Evolutionary conservation across 768 basidiomycete species (phyloP).

Genomic region (Pleurotus djamor): DNA sequence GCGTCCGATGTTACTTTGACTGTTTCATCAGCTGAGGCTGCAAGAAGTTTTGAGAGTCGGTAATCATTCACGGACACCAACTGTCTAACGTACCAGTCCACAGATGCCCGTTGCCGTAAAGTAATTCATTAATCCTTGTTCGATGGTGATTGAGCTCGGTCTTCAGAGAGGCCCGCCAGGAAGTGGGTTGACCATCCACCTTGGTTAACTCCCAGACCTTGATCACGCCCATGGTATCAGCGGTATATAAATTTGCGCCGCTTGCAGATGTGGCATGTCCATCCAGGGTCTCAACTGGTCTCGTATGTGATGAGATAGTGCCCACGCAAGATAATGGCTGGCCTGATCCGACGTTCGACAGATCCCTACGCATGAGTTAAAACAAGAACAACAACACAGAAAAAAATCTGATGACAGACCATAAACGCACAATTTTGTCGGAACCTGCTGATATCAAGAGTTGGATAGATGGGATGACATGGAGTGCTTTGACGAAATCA

Average conservation of each 20-base stretch:
- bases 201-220: slow-evolving; percentile 73
- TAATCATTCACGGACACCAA: not conserved
- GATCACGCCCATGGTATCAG: slow-evolving; percentile 90
- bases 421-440: slow-evolving; percentile 85
- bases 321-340: slow-evolving; percentile 52
- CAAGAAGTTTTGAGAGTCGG: too few species aligned
- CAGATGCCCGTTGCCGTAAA: slow-evolving; percentile 64
- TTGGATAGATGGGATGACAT: slow-evolving; percentile 61
- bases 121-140: slow-evolving; percentile 78
- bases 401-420: slow-evolving; percentile 48
- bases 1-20: slow-evolving; percentile 58
- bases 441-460: slow-evolving; percentile 86
- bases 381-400: not conserved
- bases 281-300: slow-evolving; percentile 81
- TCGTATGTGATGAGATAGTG: slow-evolving; percentile 79
- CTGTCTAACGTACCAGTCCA: slow-evolving; percentile 72
- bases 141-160: slow-evolving; percentile 72
- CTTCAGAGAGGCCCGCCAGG: slow-evolving; percentile 50
- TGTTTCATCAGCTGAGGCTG: slow-evolving; percentile 90
- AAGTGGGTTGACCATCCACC: slow-evolving; percentile 27
- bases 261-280: slow-evolving; percentile 46
- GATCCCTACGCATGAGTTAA: slow-evolving; percentile 49
- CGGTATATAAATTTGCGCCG: slow-evolving; percentile 66
- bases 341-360: slow-evolving; percentile 41
- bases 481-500: slow-evolving; percentile 89